These are phyloP conservation scores for Pleodorina starrii DNA, from an alignment of 139 green algal genomes.

Conservation along the genomic window DNA sequence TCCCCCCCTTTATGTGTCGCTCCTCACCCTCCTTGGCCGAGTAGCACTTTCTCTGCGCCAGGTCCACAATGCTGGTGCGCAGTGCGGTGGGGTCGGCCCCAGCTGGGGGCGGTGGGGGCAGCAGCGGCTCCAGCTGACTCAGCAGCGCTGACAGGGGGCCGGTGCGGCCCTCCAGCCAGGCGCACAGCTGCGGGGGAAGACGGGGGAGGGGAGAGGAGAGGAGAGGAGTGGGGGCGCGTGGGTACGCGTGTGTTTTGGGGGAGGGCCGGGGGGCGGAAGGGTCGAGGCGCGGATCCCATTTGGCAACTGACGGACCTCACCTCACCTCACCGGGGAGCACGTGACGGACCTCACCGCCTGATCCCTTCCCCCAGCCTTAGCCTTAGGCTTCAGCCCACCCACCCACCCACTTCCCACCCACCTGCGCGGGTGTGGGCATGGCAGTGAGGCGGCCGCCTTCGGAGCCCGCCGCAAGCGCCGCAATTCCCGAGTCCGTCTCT, in stretches of 20 bases:
- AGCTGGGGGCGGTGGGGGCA: constrained; percentile 48
- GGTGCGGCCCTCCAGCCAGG: constrained; percentile 59
- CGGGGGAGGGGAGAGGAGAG: not conserved
- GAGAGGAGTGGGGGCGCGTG: not conserved
- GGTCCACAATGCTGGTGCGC: constrained; percentile 70
- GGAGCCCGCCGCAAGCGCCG: not conserved
- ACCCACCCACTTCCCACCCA: not conserved
- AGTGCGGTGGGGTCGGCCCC: constrained; percentile 34
- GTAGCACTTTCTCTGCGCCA: constrained; percentile 77
- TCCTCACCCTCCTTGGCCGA: constrained; percentile 68
- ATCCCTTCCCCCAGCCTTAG: not conserved
- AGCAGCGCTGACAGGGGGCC: constrained; percentile 55
- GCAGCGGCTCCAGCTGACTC: constrained; percentile 55
- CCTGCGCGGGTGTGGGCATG: not conserved
- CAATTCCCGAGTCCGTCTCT: not conserved
- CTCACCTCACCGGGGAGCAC: no score
- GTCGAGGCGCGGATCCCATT: no score
- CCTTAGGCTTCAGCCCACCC: not conserved
- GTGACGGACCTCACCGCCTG: no score
- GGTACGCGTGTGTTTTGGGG: no score
- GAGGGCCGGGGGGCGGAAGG: no score
- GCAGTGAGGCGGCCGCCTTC: constrained; percentile 1
- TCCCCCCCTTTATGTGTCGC: no score
- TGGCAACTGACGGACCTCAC: no score
- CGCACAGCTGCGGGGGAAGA: constrained; percentile 62